Base-by-base conservation (phyloP, 805 yeast species). In the Spathaspora gorwiae region DNA sequence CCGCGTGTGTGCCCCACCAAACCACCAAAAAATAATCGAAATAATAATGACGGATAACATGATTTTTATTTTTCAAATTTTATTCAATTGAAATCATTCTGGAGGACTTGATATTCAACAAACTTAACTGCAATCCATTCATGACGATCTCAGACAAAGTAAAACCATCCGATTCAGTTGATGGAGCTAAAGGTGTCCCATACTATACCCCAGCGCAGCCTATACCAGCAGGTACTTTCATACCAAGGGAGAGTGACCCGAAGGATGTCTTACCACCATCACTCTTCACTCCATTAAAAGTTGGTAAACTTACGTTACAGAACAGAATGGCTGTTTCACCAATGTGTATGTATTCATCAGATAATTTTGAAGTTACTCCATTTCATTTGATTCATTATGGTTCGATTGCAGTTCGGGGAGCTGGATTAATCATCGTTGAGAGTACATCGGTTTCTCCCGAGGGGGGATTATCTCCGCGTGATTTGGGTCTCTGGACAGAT, bases 301-400 rank as follows among this genome's bases (percentile, higher is more conserved):
- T 77, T 42, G 61, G 68, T 15, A 60, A 57, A n/a, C 37, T 72
- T 42, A 56, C 61, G 2, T 55, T 80, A 15, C 70, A 65, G 8
- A 80, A 80, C 56, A 61, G 84, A 46, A 55, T 79, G 26, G 80
- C 79, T 42, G 78, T 79, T 15, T 68, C 83, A 1, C 81, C 82
- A 38, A 75, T 78, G 80, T 73, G 81, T 54, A 72, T 65, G 40
- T 78, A 77, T 56, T 69, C 80, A 6, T 70, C 75, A 3, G 50
- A 55, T 2, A 59, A 75, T 40, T 73, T 73, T 2, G 55, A 59
- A 10, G 64, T 71, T 0, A 78, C 75, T 0, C 72, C 64, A 14
- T 78, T 68, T 61, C 81, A 79, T 49, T 47, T 66, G 14, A 63
- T 67, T 5, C 81, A 79, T 50, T 75, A 79, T 51, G 79, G 79